Percentiles rank a stretch among this genome's conserved stretches.
phyloP scores from a whole-genome alignment of 2,329 filamentous ascomycete species.

The Dactylonectria macrodidyma region DNA sequence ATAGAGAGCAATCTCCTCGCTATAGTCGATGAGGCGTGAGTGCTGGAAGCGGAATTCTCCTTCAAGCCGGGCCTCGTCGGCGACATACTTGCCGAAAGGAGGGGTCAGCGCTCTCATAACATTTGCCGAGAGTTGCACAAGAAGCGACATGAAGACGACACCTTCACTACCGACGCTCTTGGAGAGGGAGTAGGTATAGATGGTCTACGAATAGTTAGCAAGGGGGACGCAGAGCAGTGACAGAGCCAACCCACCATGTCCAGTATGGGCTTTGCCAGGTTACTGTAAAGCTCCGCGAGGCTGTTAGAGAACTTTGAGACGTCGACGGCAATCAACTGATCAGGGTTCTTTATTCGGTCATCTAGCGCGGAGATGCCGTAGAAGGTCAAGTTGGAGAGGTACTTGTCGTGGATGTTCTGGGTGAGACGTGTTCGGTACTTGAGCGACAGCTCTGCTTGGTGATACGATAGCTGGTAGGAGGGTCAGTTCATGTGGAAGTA shows the following conservation, averaged over 20 bases:
- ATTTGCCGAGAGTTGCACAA: constrained; percentile 93
- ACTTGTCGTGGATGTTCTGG: constrained; percentile 95
- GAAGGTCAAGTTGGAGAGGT: constrained; percentile 97
- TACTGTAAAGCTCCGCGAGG: constrained; percentile 94
- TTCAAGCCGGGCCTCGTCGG: constrained; percentile 93
- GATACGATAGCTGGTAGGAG: constrained; percentile 84
- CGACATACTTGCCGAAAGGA: constrained; percentile 97
- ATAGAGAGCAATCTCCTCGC: constrained; percentile 94
- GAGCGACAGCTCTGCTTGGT: constrained; percentile 94
- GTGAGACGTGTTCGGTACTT: constrained; percentile 95
- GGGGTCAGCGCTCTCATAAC: constrained; percentile 96
- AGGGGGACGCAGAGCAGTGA: background rate
- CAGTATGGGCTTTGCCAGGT: constrained; percentile 92
- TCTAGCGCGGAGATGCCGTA: constrained; percentile 96
- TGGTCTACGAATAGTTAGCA: constrained; percentile 66
- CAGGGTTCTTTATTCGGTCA: constrained; percentile 98
- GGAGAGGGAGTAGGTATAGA: constrained; percentile 95
- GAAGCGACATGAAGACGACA: constrained; percentile 92
- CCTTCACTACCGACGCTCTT: constrained; percentile 97
- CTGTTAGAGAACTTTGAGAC: constrained; percentile 97
- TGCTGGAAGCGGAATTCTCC: constrained; percentile 98
- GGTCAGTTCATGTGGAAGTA: constrained; percentile 27
- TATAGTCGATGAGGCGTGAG: constrained; percentile 94
- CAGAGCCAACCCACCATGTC: constrained; percentile 78
- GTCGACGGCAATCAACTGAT: constrained; percentile 97